A percentile compares a stretch with the other conserved stretches of the same genome.
phyloP scores from a whole-genome alignment of 2,329 filamentous ascomycete species.

The Thelonectria blattea region DNA sequence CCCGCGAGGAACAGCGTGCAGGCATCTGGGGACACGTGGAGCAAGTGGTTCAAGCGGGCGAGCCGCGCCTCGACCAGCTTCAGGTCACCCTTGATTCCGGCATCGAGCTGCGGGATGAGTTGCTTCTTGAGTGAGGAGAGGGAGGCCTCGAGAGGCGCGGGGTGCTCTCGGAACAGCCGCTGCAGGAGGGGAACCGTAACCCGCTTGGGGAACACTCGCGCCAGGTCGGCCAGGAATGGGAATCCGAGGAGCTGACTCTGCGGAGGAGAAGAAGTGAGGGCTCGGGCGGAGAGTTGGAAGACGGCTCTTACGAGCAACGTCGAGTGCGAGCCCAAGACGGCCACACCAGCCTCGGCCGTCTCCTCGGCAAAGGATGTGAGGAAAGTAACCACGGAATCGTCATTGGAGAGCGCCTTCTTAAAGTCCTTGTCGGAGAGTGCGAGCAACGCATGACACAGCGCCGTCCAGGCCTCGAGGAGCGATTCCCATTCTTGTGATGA shows the following conservation, averaged over 20 bases:
- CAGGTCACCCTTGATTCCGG: slow-evolving; percentile 61
- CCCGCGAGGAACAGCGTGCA: slow-evolving; percentile 76
- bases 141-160: slow-evolving; percentile 57
- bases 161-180: slow-evolving; percentile 58
- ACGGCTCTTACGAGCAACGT: slow-evolving; percentile 63
- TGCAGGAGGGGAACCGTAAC: slow-evolving; percentile 58
- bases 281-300: slow-evolving; percentile 68
- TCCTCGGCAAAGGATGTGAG: slow-evolving; percentile 71
- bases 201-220: slow-evolving; percentile 70
- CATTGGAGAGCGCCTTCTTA: slow-evolving; percentile 52
- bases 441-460: slow-evolving; percentile 70
- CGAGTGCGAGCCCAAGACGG: slow-evolving; percentile 45
- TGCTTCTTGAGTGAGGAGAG: slow-evolving; percentile 66
- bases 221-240: slow-evolving; percentile 72
- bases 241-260: slow-evolving; percentile 64
- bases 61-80: slow-evolving; percentile 61
- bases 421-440: slow-evolving; percentile 64
- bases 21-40: slow-evolving; percentile 64
- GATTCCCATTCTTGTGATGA: slow-evolving; percentile 75
- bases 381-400: slow-evolving; percentile 67
- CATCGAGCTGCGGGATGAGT: slow-evolving; percentile 68
- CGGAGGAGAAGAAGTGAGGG: slow-evolving; percentile 53
- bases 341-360: slow-evolving; percentile 47
- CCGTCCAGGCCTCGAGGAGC: slow-evolving; percentile 78
- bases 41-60: slow-evolving; percentile 65